These are phyloP conservation scores for Neoascochyta sp. DNA, from an alignment of 2,329 filamentous ascomycete genomes.

Conservation along the genomic window DNA sequence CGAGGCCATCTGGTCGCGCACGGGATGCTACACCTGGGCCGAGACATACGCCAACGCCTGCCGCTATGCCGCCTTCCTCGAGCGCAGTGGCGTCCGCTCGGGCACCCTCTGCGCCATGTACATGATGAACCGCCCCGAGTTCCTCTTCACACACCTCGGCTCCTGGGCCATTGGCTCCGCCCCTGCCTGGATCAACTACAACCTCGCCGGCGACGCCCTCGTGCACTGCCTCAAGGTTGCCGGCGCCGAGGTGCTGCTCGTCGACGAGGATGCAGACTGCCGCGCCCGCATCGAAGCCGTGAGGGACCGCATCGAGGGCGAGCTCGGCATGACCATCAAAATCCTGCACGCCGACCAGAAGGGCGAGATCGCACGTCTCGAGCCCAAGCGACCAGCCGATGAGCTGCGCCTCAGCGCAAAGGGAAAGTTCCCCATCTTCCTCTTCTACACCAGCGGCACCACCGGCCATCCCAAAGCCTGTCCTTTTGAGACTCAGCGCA, in stretches of 20 bases:
- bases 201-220: constrained; percentile 60
- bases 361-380: constrained; percentile 47
- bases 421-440: constrained; percentile 54
- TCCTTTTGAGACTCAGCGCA: constrained; percentile 53
- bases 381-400: constrained; percentile 53
- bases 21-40: constrained; percentile 45
- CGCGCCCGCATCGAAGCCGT: constrained; percentile 55
- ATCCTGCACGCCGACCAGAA: constrained; percentile 51
- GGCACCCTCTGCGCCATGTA: constrained; percentile 63
- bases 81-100: constrained; percentile 51
- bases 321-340: constrained; percentile 57
- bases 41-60: constrained; percentile 42
- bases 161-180: constrained; percentile 63
- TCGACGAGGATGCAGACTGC: constrained; percentile 50
- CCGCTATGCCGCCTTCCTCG: constrained; percentile 37
- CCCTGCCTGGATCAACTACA: constrained; percentile 69
- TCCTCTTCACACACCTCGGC: constrained; percentile 63
- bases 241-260: constrained; percentile 46
- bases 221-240: constrained; percentile 63
- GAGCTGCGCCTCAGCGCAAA: constrained; percentile 52
- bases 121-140: constrained; percentile 65
- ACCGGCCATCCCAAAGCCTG: constrained; percentile 73
- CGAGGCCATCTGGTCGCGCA: constrained; percentile 65
- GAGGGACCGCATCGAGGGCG: constrained; percentile 46
- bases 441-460: constrained; percentile 75